phyloP scores from a whole-genome alignment of 1,284 basidiomycete genomes.

The Wolfiporia cocos region DNA sequence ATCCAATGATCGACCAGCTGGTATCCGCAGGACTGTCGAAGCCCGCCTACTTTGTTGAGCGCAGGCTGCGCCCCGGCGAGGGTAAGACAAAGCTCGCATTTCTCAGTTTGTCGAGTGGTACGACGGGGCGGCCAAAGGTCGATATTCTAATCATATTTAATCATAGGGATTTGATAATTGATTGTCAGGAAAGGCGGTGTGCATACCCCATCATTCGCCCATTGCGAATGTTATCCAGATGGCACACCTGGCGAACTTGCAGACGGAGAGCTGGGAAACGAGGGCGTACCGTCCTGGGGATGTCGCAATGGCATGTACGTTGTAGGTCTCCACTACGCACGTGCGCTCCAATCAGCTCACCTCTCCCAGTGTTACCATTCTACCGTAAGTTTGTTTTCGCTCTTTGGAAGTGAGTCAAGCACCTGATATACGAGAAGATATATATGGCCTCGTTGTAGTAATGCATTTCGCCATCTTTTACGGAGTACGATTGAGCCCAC shows the following conservation, averaged over 20 bases:
- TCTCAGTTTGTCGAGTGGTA: conserved; percentile 73
- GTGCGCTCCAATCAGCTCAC: neutral
- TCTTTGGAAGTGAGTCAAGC: neutral
- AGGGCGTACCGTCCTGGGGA: conserved; percentile 49
- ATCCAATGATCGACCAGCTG: conserved; percentile 42
- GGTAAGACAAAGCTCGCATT: conserved; percentile 64
- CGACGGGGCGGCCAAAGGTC: conserved; percentile 76
- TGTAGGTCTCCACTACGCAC: neutral
- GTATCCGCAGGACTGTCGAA: conserved; percentile 41
- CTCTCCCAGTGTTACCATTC: conserved; percentile 25
- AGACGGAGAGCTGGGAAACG: conserved; percentile 23
- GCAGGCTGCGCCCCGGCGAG: conserved; percentile 51
- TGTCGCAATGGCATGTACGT: conserved; percentile 43
- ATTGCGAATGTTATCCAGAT: conserved; percentile 65
- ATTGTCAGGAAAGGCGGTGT: conserved; percentile 57
- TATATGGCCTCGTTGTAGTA: conserved; percentile 63
- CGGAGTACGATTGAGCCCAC: conserved; percentile 35
- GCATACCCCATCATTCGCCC: conserved; percentile 62
- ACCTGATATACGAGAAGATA: conserved; percentile 36
- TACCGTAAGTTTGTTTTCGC: conserved; percentile 21
- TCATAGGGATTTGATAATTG: neutral
- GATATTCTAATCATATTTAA: neutral
- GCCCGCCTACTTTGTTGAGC: conserved; percentile 37
- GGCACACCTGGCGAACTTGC: conserved; percentile 35
- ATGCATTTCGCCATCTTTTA: conserved; percentile 44